phyloP scores from a whole-genome alignment of 192 early-diverging fungal species.

The Coemansia sp. region DNA sequence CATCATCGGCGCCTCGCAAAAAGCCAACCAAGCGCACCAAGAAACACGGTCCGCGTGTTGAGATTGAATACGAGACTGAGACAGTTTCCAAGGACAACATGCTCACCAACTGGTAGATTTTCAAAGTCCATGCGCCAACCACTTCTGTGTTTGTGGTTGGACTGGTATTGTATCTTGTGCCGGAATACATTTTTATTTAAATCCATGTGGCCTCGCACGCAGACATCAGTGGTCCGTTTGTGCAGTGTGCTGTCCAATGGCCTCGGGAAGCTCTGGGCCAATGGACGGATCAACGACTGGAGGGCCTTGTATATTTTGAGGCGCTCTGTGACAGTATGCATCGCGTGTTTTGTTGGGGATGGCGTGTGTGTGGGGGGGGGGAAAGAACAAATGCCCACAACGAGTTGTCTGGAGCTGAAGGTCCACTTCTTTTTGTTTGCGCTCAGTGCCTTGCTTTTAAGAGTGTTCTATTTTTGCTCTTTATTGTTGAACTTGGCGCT shows the following conservation, averaged over 20 bases:
- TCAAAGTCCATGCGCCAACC: background rate
- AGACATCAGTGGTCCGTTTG: background rate
- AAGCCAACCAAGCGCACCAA: slow-evolving; percentile 45
- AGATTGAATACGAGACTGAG: slow-evolving; percentile 61
- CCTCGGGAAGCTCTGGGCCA: background rate
- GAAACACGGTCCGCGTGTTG: slow-evolving; percentile 55
- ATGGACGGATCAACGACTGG: background rate
- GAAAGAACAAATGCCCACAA: background rate
- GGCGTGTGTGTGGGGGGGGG: background rate
- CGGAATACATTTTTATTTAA: background rate
- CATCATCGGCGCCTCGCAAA: slow-evolving; percentile 21
- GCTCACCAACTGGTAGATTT: slow-evolving; percentile 41
- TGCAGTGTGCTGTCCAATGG: background rate
- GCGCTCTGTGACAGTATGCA: background rate
- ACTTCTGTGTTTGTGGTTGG: slow-evolving; percentile 1
- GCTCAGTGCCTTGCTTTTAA: background rate
- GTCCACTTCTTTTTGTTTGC: background rate
- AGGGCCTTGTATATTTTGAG: background rate
- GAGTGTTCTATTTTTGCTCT: background rate
- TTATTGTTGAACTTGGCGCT: background rate
- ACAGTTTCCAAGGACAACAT: slow-evolving; percentile 24
- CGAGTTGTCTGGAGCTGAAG: background rate
- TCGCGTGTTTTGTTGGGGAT: background rate
- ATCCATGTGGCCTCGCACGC: background rate
- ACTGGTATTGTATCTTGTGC: background rate